Evolutionary conservation across 306 rosid genomes (phyloP).

Genomic region (Acacia acuminata): DNA sequence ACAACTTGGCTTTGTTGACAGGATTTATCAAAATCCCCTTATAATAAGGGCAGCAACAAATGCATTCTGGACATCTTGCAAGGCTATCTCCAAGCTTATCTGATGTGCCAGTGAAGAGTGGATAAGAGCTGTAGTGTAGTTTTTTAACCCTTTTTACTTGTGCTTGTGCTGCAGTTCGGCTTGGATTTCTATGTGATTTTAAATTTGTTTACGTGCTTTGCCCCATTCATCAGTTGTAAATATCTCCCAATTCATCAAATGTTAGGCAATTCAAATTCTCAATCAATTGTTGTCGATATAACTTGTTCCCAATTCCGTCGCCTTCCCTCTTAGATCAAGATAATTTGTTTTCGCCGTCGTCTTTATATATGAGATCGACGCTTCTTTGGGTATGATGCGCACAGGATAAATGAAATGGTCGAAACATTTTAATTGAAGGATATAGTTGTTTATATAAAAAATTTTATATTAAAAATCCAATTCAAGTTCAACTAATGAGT

Average conservation of each 20-base stretch:
- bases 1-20: constrained; percentile 36
- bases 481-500: no score
- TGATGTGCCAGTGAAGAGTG: constrained; percentile 33
- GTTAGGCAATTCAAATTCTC: constrained; percentile 12
- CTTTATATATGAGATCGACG: neutral
- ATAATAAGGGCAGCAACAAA: constrained; percentile 64
- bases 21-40: constrained; percentile 88
- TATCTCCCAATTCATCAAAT: neutral
- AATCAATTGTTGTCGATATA: neutral
- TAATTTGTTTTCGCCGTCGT: neutral
- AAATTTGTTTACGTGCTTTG: constrained; percentile 21
- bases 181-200: constrained; percentile 11
- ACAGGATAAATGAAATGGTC: neutral
- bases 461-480: no score
- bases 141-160: neutral
- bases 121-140: neutral
- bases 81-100: constrained; percentile 75
- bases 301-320: neutral
- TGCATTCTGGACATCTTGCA: constrained; percentile 81
- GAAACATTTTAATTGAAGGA: no score
- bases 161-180: constrained; percentile 29
- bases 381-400: neutral
- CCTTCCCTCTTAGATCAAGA: neutral
- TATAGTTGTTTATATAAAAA: no score
- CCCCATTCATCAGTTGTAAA: constrained; percentile 28